Base-by-base conservation (phyloP, 768 basidiomycete genomes). In the Auricularia sp. region DNA sequence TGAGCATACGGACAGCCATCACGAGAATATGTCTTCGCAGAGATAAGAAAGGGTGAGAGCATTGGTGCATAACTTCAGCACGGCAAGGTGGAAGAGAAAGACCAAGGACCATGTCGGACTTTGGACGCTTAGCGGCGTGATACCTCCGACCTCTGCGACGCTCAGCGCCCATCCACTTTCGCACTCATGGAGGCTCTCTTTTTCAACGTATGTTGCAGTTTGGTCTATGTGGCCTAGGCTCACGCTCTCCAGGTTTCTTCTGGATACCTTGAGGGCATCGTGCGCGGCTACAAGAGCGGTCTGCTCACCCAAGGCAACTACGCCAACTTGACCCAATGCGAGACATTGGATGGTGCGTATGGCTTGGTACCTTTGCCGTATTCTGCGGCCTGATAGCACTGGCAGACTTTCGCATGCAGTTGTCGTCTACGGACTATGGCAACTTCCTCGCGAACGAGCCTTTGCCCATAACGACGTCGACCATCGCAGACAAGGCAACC, bases 391-490 rank as follows among this genome's bases (percentile, higher is more conserved):
- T 29, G 29, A 29, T 29, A 29, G 29, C 29, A 29, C 29, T n/a
- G 3, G 3, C 70, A 98, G 97, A 99, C 77, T 87, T 99, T 76
- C 83, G 92, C 67, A 94, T 97, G 58, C 97, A 99, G 73, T 81
- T 99, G 36, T 90, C 93, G 16, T 86, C 95, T 12, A 98, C 96
- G 4, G 97, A 99, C 77, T 99, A 99, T 74, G 94, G 95, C 72
- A 96, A 92, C 77, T 99, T 99, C 76, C 87, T 99, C 58, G 87
- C 96, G 35, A 98, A 98, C 71, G 97, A 99, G 74, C 88, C 96
- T 2, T 82, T 93, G 33, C 95, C 94, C 12, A 83, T 98, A 64
- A 90, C 92, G 64, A 97, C 96, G 7, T 87, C 93, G 8, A 94
- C 92, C 61, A 98, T 98, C 72, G 84, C 92, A n/a, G 95, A 96